phyloP scores from a whole-genome alignment of 2,329 filamentous ascomycete species.

The Fusarium mundagurra region DNA sequence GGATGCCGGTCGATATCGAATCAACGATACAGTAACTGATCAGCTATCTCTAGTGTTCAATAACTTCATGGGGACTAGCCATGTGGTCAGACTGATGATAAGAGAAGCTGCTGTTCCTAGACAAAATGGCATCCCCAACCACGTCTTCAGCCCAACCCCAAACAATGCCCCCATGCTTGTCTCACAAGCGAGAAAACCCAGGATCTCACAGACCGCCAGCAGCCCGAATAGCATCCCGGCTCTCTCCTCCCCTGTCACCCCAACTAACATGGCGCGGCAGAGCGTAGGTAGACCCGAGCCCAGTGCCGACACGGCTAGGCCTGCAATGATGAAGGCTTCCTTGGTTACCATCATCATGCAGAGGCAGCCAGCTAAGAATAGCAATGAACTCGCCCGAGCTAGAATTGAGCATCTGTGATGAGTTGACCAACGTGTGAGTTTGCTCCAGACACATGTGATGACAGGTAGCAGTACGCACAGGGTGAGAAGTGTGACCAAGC shows the following conservation, averaged over 20 bases:
- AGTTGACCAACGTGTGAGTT: neutral
- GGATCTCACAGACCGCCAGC: conserved; percentile 39
- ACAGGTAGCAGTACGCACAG: conserved; percentile 37
- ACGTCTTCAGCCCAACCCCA: conserved; percentile 35
- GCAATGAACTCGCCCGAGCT: conserved; percentile 30
- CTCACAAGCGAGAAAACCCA: conserved; percentile 36
- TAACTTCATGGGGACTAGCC: conserved; percentile 15
- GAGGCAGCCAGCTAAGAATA: conserved; percentile 38
- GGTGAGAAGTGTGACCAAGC: conserved; percentile 34
- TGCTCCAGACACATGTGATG: conserved; percentile 16
- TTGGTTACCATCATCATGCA: conserved; percentile 36
- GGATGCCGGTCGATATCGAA: neutral
- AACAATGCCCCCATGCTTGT: conserved; percentile 38
- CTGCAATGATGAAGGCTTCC: conserved; percentile 32
- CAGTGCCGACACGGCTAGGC: conserved; percentile 34
- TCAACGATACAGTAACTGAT: neutral
- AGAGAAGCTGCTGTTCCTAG: conserved; percentile 24
- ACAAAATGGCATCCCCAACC: conserved; percentile 40
- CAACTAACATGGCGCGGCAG: conserved; percentile 40
- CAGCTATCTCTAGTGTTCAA: neutral
- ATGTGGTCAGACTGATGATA: conserved; percentile 25
- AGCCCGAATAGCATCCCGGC: conserved; percentile 40
- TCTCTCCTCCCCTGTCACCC: conserved; percentile 12
- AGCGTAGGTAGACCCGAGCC: conserved; percentile 41
- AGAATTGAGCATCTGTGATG: conserved; percentile 27